Evolutionary conservation across 2,329 filamentous ascomycete species (phyloP).

Genomic region (Xylariaceae sp.): DNA sequence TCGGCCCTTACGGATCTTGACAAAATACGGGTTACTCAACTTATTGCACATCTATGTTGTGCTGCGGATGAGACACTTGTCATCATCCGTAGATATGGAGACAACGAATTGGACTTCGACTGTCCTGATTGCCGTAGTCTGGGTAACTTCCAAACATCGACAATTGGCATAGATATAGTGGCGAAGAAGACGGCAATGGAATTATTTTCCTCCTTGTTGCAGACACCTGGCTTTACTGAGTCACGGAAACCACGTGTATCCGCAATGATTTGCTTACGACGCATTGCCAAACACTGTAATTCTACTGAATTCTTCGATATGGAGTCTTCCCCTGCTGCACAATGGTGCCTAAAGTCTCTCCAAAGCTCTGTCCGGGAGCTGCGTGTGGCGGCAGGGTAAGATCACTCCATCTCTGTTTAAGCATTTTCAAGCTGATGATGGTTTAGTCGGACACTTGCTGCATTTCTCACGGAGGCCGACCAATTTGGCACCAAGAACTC

Average conservation of each 20-base stretch:
- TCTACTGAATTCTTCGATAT: constrained; percentile 61
- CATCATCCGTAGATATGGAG: constrained; percentile 7
- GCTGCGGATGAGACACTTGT: constrained; percentile 45
- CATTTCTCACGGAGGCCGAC: constrained; percentile 56
- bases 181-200: constrained; percentile 38
- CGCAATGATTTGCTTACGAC: constrained; percentile 68
- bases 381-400: constrained; percentile 71
- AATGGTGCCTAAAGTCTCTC: constrained; percentile 78
- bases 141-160: background rate
- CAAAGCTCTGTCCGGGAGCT: constrained; percentile 83
- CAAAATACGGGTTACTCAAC: constrained; percentile 50
- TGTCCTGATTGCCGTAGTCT: constrained; percentile 24
- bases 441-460: constrained; percentile 56
- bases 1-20: constrained; percentile 42
- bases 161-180: constrained; percentile 18
- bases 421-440: constrained; percentile 15
- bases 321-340: constrained; percentile 62
- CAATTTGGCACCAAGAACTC: constrained; percentile 31
- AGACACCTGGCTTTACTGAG: constrained; percentile 43
- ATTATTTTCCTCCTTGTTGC: constrained; percentile 45
- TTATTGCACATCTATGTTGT: constrained; percentile 56
- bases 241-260: constrained; percentile 62
- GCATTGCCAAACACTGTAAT: constrained; percentile 64
- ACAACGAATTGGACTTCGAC: constrained; percentile 6
- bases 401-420: constrained; percentile 14